Evolutionary conservation across 1,284 basidiomycete genomes (phyloP).

Genomic region (Trametes pubescens): DNA sequence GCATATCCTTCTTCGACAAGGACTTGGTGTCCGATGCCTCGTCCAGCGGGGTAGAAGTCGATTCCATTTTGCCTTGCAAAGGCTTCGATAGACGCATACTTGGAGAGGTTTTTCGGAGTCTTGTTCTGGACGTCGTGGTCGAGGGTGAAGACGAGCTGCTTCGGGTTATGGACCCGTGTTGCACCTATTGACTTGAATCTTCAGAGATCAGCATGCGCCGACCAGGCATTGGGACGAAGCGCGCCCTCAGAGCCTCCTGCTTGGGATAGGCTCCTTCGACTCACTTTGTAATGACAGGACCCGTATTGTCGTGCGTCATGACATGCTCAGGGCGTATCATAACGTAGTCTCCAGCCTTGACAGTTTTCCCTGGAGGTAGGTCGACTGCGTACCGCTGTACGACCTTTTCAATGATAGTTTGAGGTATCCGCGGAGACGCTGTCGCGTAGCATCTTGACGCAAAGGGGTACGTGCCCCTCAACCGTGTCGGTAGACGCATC

Average conservation of each 20-base stretch:
- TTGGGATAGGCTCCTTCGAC: conserved; percentile 38
- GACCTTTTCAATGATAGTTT: conserved; percentile 97
- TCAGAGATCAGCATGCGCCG: conserved; percentile 10
- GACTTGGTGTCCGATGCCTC: conserved; percentile 98
- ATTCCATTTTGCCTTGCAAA: conserved; percentile 90
- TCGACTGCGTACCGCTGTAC: conserved; percentile 97
- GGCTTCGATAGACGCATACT: conserved; percentile 92
- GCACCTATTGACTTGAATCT: conserved; percentile 97
- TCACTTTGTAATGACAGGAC: conserved; percentile 95
- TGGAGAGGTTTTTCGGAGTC: conserved; percentile 90
- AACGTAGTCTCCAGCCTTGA: conserved; percentile 97
- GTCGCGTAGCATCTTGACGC: conserved; percentile 49
- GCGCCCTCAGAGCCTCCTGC: too few relatives aligned
- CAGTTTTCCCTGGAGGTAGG: conserved; percentile 76
- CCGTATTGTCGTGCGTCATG: conserved; percentile 98
- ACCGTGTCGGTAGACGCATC: conserved; percentile 23
- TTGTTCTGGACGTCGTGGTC: conserved; percentile 99
- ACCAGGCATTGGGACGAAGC: not conserved
- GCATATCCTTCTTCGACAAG: conserved; percentile 97
- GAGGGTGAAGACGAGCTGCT: conserved; percentile 94
- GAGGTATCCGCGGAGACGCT: conserved; percentile 56
- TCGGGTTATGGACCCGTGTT: conserved; percentile 83
- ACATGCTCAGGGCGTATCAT: conserved; percentile 98
- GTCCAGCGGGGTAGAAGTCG: conserved; percentile 97
- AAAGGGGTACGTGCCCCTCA: not conserved